These are phyloP conservation scores for Xylona heveae DNA, from an alignment of 495 filamentous ascomycete genomes.

Conservation along the genomic window DNA sequence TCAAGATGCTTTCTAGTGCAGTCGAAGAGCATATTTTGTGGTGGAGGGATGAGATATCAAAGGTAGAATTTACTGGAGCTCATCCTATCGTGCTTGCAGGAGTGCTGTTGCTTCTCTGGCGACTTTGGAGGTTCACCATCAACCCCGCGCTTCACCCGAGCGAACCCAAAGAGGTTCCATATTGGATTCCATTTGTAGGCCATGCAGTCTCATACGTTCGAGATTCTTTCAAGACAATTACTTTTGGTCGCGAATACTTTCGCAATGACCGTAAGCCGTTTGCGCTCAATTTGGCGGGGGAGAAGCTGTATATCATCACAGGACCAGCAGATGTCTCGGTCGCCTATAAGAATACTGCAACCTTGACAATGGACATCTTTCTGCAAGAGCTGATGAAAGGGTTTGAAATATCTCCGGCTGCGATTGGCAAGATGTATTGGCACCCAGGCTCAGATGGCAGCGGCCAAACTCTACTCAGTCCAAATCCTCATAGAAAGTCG, in stretches of 20 bases:
- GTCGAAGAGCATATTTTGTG: no score
- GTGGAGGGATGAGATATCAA: no score
- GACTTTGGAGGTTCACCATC: conserved; percentile 12
- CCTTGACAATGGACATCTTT: conserved; percentile 6
- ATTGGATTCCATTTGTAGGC: conserved; percentile 10
- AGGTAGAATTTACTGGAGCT: no score
- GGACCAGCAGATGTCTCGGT: conserved; percentile 8
- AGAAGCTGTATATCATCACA: conserved; percentile 9
- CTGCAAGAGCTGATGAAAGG: conserved; percentile 2
- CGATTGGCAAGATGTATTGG: not conserved
- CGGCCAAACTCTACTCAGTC: not conserved
- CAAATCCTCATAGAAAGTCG: conserved; percentile 1
- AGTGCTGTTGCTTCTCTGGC: conserved; percentile 9
- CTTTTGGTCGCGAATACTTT: conserved; percentile 1
- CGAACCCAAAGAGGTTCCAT: conserved; percentile 14
- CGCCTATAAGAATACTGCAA: conserved; percentile 7
- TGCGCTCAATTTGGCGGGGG: conserved; percentile 8
- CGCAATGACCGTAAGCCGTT: conserved; percentile 7
- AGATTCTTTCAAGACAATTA: not conserved
- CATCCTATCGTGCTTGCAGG: no score
- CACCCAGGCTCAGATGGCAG: not conserved
- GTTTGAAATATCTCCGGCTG: not conserved
- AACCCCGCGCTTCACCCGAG: conserved; percentile 9
- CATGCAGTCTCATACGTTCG: not conserved
- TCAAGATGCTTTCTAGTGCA: no score